Percentiles rank a stretch among this genome's conserved stretches.
Conservation (phyloP, 768 basidiomycete species). For the Exsudoporus frostii region DNA sequence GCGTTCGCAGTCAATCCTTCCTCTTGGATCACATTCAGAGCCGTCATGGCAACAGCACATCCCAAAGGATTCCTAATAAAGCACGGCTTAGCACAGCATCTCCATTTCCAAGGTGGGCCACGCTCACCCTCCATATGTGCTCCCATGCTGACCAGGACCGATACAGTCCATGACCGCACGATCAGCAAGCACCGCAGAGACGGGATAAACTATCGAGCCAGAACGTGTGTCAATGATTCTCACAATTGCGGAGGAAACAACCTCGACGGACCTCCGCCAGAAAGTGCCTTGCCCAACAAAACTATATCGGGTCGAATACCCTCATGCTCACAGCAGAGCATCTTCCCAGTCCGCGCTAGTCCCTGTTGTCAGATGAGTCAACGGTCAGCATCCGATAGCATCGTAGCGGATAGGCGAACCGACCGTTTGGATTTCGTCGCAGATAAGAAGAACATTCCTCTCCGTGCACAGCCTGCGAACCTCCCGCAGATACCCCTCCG, state of each 20-base stretch:
- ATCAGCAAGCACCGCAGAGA: constrained; percentile 91
- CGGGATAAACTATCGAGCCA: constrained; percentile 74
- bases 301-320: constrained; percentile 87
- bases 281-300: constrained; percentile 93
- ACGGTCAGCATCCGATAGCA: background rate
- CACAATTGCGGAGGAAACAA: background rate
- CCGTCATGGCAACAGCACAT: constrained; percentile 93
- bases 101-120: background rate
- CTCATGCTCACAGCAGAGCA: constrained; percentile 89
- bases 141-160: constrained; percentile 92
- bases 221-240: constrained; percentile 6
- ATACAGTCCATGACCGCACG: constrained; percentile 94
- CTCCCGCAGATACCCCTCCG: constrained; percentile 76
- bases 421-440: constrained; percentile 97
- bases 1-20: constrained; percentile 86
- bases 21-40: constrained; percentile 85
- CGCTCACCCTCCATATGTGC: constrained; percentile 86
- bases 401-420: constrained; percentile 9
- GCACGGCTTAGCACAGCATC: background rate
- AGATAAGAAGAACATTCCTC: constrained; percentile 93
- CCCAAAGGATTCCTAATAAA: constrained; percentile 80
- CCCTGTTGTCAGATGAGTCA: constrained; percentile 46
- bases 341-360: constrained; percentile 88
- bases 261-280: constrained; percentile 74
- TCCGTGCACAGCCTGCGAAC: constrained; percentile 84